Base-by-base conservation (phyloP, 495 filamentous ascomycete genomes). In the Choiromyces venosus region DNA sequence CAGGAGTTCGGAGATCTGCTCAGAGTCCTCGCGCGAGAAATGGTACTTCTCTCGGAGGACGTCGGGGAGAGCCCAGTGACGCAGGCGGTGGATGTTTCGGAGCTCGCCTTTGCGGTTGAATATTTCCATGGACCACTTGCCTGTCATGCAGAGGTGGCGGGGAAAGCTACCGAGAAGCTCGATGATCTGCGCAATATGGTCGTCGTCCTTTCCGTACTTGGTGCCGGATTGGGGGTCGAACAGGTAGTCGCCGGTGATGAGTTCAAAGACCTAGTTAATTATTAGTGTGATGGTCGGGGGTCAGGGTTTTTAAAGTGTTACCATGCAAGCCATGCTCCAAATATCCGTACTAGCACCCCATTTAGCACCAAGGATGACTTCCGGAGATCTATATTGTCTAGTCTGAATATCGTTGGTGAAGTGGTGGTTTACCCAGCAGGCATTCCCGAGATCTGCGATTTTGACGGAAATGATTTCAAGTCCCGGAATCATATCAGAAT, bases 341-440 rank as follows among this genome's bases (percentile, higher is more conserved):
- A 99, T 91, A 82, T 99, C 95, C 2, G 95, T 98, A 80, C 95
- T 98, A 5, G 95, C 95, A 68, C 95, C 95, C 95, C 95, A 99
- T 84, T 97, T 98, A 1, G 93, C 89, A 61, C 95, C 95, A 25
- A 99, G 84, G 65, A 99, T 98, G 37, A 99, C 95, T 82, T 99
- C 95, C 3, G 95, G 95, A 0, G 95, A 98, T 33, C 95, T 88
- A 83, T 99, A 99, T 83, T 99, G 95, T 78, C 95, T 88, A 10
- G 95, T 99, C 79, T 99, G 95, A 74, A 99, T 99, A 81, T 99
- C 95, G 79, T 99, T 97, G 76, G 95, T 99, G 83, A 99, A 99
- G 82, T 99, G 95, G 82, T 99, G 95, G 39, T 92, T 91, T 36
- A 97, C 93, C 95, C 95, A 99, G 84, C 95, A 99, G 14, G 95